Percentiles rank a stretch among this genome's conserved stretches.
Evolutionary conservation across 768 basidiomycete genomes (phyloP).

Genomic region (Rhizopogon vulgaris): DNA sequence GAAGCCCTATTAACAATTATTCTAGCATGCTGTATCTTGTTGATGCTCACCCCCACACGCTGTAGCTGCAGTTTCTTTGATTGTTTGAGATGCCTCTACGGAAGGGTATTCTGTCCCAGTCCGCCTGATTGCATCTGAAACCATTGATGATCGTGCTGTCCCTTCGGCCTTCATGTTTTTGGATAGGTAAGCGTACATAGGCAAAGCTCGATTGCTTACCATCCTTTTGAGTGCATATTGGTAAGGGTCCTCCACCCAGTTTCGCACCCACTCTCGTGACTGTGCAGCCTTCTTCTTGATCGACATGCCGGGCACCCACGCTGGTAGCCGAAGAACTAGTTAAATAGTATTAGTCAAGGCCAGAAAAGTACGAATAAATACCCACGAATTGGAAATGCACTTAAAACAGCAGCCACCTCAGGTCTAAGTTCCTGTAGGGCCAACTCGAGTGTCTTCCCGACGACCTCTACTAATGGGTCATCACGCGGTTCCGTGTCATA

Average conservation of each 20-base stretch:
- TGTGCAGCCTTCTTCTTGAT: constrained; percentile 20
- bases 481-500: constrained; percentile 22
- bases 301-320: constrained; percentile 23
- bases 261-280: constrained; percentile 11
- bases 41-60: constrained; percentile 13
- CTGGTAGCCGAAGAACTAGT: constrained; percentile 18
- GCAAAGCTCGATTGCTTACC: constrained; percentile 2
- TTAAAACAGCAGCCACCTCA: constrained; percentile 14
- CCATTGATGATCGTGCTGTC: constrained; percentile 11
- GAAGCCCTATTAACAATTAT: background rate
- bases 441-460: constrained; percentile 20
- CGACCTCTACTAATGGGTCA: constrained; percentile 22
- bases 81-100: constrained; percentile 3
- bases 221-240: constrained; percentile 10
- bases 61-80: constrained; percentile 16
- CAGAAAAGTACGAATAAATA: background rate
- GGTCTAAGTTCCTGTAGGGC: constrained; percentile 17
- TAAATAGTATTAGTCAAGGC: constrained; percentile 1
- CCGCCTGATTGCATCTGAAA: constrained; percentile 9
- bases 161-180: constrained; percentile 6
- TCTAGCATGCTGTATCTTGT: background rate
- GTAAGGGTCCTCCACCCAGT: constrained; percentile 17
- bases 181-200: background rate
- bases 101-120: background rate
- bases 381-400: constrained; percentile 8